Evolutionary conservation across 1,284 basidiomycete species (phyloP).

Genomic region (Porodaedalea pini): DNA sequence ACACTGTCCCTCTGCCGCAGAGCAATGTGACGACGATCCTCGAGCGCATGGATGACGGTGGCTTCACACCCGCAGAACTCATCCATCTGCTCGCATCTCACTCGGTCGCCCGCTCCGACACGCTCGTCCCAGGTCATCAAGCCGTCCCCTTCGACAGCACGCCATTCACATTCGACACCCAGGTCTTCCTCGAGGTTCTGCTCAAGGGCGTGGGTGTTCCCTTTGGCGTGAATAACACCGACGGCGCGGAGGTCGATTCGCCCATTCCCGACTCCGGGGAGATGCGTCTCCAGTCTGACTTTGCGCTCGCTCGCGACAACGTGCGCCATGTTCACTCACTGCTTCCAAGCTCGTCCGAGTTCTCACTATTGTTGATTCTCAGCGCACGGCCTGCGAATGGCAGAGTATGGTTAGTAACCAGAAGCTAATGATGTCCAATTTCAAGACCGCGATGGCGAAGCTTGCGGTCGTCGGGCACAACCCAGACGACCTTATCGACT

Average conservation of each 20-base stretch:
- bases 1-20: slow-evolving; percentile 29
- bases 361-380: not conserved
- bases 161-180: slow-evolving; percentile 24
- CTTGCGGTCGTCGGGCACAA: slow-evolving; percentile 33
- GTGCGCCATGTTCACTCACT: slow-evolving; percentile 30
- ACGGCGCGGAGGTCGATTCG: slow-evolving; percentile 25
- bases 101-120: slow-evolving; percentile 23
- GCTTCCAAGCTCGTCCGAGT: too few species aligned
- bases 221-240: slow-evolving; percentile 16
- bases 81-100: slow-evolving; percentile 28
- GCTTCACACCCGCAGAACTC: slow-evolving; percentile 31
- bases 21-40: slow-evolving; percentile 29
- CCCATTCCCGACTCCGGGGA: slow-evolving; percentile 26
- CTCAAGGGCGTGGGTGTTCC: slow-evolving; percentile 22
- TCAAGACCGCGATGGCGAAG: slow-evolving; percentile 33
- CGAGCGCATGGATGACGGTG: slow-evolving; percentile 24
- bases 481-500: slow-evolving; percentile 20
- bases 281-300: slow-evolving; percentile 31
- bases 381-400: slow-evolving; percentile 26
- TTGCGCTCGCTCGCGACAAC: slow-evolving; percentile 28
- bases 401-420: slow-evolving; percentile 29
- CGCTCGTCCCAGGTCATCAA: slow-evolving; percentile 18
- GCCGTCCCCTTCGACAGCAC: slow-evolving; percentile 24
- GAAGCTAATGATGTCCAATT: slow-evolving; percentile 28
- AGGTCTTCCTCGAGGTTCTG: slow-evolving; percentile 21